Percentiles rank a stretch among this genome's conserved stretches.
These are phyloP conservation scores for Huntiella omanensis DNA, from an alignment of 2,329 filamentous ascomycete genomes.

Conservation along the genomic window DNA sequence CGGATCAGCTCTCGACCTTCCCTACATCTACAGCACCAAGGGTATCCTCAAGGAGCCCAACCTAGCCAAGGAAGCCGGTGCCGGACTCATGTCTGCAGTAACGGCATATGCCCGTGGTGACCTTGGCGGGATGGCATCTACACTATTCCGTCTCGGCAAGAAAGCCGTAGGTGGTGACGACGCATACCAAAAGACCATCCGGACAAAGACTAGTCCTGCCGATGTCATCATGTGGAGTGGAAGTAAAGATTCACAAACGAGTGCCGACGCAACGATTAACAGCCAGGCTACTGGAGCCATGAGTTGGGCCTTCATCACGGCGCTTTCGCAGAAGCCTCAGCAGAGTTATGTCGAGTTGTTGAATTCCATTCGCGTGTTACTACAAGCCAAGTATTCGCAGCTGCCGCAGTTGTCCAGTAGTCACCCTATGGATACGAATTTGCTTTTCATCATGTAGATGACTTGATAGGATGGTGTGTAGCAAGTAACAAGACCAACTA, in stretches of 20 bases:
- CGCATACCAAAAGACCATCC: slow-evolving; percentile 52
- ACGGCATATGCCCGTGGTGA: slow-evolving; percentile 63
- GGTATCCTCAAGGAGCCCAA: slow-evolving; percentile 57
- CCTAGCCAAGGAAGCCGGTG: slow-evolving; percentile 50
- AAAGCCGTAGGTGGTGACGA: slow-evolving; percentile 51
- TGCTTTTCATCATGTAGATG: slow-evolving; percentile 42
- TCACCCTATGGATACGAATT: slow-evolving; percentile 57
- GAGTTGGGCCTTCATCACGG: slow-evolving; percentile 78
- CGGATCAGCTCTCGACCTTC: slow-evolving; percentile 36
- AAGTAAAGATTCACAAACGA: slow-evolving; percentile 76
- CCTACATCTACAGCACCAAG: slow-evolving; percentile 45
- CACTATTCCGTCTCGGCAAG: slow-evolving; percentile 61
- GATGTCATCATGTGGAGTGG: slow-evolving; percentile 90
- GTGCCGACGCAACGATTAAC: slow-evolving; percentile 65
- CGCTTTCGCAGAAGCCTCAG: slow-evolving; percentile 71
- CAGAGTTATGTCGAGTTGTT: slow-evolving; percentile 82
- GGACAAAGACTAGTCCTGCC: slow-evolving; percentile 72
- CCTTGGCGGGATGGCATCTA: slow-evolving; percentile 55
- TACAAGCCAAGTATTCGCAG: slow-evolving; percentile 63
- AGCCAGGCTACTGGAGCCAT: slow-evolving; percentile 80
- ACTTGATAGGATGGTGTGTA: not conserved
- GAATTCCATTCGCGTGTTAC: slow-evolving; percentile 73
- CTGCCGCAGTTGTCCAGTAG: slow-evolving; percentile 84
- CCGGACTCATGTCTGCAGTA: slow-evolving; percentile 47
- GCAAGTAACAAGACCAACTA: not conserved